A percentile compares a stretch with the other conserved stretches of the same genome.
phyloP scores from a whole-genome alignment of 1,139 yeast species.

The Hyphopichia burtonii region DNA sequence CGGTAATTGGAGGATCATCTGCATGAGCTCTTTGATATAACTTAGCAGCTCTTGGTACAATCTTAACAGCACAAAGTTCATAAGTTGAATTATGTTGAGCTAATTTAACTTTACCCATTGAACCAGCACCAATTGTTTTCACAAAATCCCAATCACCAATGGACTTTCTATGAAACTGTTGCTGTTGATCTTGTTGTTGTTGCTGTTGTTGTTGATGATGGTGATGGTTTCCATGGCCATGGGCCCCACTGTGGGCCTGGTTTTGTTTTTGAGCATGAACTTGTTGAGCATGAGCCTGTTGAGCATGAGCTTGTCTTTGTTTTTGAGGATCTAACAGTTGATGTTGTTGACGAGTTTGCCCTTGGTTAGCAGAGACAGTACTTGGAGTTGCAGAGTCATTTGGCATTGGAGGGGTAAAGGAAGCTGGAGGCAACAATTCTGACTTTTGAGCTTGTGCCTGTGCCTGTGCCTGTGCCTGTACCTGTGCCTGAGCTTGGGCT shows the following conservation, averaged over 20 bases:
- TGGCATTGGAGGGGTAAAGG: constrained; percentile 11
- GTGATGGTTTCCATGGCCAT: constrained; percentile 7
- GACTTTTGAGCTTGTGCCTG: constrained; percentile 10
- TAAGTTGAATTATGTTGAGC: constrained; percentile 82
- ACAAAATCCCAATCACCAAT: constrained; percentile 97
- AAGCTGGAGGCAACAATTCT: constrained; percentile 24
- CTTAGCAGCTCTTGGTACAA: constrained; percentile 78
- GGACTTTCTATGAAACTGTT: constrained; percentile 77
- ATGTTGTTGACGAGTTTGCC: constrained; percentile 5
- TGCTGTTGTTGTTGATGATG: constrained; percentile 8
- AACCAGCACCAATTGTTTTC: constrained; percentile 96
- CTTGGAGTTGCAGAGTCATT: background rate
- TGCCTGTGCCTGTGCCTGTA: constrained; percentile 3
- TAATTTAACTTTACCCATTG: constrained; percentile 97
- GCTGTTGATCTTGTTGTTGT: constrained; percentile 20
- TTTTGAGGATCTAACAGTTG: constrained; percentile 5
- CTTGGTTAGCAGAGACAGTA: constrained; percentile 5
- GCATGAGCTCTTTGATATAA: constrained; percentile 75
- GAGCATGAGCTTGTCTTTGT: constrained; percentile 6
- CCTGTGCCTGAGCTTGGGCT: constrained; percentile 3
- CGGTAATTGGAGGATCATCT: constrained; percentile 61
- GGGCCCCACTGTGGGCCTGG: constrained; percentile 5
- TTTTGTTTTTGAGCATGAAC: constrained; percentile 10
- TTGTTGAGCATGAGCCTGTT: constrained; percentile 8
- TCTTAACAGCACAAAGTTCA: constrained; percentile 84